These are phyloP conservation scores for Drosera spatulata DNA, from an alignment of 179 eudicot species.

Conservation along the genomic window DNA sequence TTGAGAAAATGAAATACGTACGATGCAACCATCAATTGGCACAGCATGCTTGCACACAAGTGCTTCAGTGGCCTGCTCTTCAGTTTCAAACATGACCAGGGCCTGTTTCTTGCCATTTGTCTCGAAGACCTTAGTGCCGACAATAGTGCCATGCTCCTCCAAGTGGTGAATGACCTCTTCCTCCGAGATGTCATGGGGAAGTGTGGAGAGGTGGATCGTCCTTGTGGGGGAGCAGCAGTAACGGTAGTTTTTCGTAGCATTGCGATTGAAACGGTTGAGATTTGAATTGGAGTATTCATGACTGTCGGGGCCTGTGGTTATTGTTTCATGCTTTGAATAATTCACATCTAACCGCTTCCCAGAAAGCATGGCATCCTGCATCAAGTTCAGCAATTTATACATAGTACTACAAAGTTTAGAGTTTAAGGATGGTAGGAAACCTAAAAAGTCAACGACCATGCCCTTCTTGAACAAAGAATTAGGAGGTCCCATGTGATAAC, in stretches of 20 bases:
- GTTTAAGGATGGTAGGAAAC: too few relatives aligned
- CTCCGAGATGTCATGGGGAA: conserved; percentile 72
- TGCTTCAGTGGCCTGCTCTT: conserved; percentile 96
- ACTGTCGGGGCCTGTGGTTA: conserved; percentile 78
- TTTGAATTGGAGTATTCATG: conserved; percentile 77
- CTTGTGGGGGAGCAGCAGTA: conserved; percentile 98
- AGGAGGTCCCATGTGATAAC: too few relatives aligned
- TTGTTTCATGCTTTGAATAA: conserved; percentile 73
- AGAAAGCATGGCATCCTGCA: conserved; percentile 74
- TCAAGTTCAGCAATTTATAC: not conserved
- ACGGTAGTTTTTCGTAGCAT: conserved; percentile 82
- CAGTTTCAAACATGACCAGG: conserved; percentile 66
- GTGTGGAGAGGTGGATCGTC: conserved; percentile 80
- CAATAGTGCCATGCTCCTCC: conserved; percentile 75
- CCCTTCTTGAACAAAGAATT: too few relatives aligned
- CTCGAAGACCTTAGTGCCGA: conserved; percentile 69
- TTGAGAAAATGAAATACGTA: conserved; percentile 92
- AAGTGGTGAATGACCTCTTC: conserved; percentile 65
- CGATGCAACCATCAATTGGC: conserved; percentile 56
- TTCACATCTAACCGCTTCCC: conserved; percentile 90
- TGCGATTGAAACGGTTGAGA: conserved; percentile 88
- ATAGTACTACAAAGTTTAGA: too few relatives aligned
- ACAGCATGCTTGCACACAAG: conserved; percentile 95
- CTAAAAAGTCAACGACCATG: too few relatives aligned
- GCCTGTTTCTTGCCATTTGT: conserved; percentile 91